Conservation (phyloP, 75 land plant species). For the Sequoia sempervirens region DNA sequence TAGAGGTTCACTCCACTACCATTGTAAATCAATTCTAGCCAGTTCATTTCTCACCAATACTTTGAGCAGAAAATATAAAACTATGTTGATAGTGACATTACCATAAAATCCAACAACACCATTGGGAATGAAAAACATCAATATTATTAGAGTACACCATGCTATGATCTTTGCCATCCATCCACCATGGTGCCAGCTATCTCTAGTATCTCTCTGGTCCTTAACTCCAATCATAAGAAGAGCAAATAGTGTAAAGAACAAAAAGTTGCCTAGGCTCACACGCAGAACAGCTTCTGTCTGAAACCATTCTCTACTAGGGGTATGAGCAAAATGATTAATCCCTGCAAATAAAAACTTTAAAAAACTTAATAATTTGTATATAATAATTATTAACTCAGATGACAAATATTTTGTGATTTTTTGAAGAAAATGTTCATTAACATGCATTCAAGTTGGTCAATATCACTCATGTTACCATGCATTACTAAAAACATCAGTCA, state of each 20-base stretch:
- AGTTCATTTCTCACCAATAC: neutral
- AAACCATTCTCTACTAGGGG: constrained; percentile 77
- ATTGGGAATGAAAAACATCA: constrained; percentile 96
- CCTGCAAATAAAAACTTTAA: constrained; percentile 56
- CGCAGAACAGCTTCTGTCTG: constrained; percentile 84
- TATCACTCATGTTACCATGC: neutral
- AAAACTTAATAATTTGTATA: constrained; percentile 8
- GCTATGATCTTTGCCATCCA: constrained; percentile 85
- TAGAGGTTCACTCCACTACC: neutral
- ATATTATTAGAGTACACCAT: constrained; percentile 65
- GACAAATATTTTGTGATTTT: neutral
- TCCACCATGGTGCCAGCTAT: constrained; percentile 96
- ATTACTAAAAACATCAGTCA: neutral
- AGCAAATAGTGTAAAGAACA: constrained; percentile 76
- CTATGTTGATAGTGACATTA: neutral
- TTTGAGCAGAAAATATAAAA: neutral
- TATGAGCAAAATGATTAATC: constrained; percentile 62
- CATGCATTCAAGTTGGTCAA: neutral
- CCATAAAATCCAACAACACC: constrained; percentile 72
- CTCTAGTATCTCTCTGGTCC: constrained; percentile 88
- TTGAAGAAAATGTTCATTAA: neutral
- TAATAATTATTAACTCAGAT: neutral
- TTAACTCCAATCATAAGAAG: constrained; percentile 94
- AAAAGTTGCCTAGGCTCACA: constrained; percentile 89
- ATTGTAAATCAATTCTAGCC: neutral